Evolutionary conservation across 2,329 filamentous ascomycete species (phyloP), one percentile per base, ranked within the genome.

Genomic region (Chrysoporthe puriensis): DNA sequence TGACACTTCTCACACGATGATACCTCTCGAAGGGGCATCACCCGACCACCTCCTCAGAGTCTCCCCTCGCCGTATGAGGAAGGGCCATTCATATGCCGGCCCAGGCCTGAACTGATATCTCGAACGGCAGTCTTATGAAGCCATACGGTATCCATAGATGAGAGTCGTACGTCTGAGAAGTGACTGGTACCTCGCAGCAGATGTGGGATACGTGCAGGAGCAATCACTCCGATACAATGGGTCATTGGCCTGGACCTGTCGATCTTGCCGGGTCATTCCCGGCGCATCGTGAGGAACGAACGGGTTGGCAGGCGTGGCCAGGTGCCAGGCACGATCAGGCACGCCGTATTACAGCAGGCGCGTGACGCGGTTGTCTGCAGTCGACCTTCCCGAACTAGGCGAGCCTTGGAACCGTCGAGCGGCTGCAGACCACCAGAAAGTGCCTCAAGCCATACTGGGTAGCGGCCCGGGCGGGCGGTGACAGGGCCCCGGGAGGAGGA

Each of bases 341-440:
- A 16, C 13, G 44, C 44, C 44, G 26, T 2, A 2, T 26, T 26
- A 40, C 36, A 54, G 44, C 54, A 21, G 62, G 62, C 50, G 62
- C 62, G 34, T 58, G 52, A n/a, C 26, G 40, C 52, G 42, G 62
- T 32, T 21, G 43, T 44, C 21, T 5, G 42, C 54, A 48, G 42
- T 40, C 11, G 36, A 64, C 62, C 62, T 58, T 64, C 26, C 54
- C 52, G 18, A 44, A 57, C 48, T 40, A 64, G 40, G 52, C 21
- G 50, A 46, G 40, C 16, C 52, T 16, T 43, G 14, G 40, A 3
- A 5, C 40, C 14, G 13, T 18, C 44, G 5, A 18, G 44, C 44
- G 44, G 44, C 13, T 32, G 48, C n/a, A 52, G 26, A 21, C 21
- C 26, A 32, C 50, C 32, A 14, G 26, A 11, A 26, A 50, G 46